Percentiles rank a stretch among this genome's conserved stretches.
Evolutionary conservation across 176 grass and related monocot species (phyloP).

Genomic region (Coix lacrymajobi): DNA sequence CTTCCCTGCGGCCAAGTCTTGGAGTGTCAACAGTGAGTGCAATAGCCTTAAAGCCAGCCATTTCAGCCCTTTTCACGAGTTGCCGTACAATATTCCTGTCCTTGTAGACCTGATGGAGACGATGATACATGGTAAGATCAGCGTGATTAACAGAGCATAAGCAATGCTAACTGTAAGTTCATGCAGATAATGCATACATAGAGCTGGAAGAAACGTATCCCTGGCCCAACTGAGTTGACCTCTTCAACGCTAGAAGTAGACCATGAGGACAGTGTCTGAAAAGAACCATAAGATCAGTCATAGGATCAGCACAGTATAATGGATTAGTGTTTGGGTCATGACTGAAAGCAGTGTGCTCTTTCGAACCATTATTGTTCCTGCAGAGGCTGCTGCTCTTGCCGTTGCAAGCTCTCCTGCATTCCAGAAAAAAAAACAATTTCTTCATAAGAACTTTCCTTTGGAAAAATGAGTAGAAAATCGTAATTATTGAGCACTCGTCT

Average conservation of each 20-base stretch:
- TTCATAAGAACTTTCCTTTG: neutral
- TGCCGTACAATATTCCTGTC: slow-evolving; percentile 78
- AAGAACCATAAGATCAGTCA: neutral
- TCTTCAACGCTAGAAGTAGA: slow-evolving; percentile 84
- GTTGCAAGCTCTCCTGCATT: slow-evolving; percentile 87
- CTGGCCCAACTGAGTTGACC: slow-evolving; percentile 81
- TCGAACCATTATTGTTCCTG: slow-evolving; percentile 89
- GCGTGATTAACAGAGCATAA: neutral
- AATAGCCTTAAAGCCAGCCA: slow-evolving; percentile 92
- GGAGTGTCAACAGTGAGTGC: slow-evolving; percentile 88
- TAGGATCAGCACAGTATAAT: slow-evolving; percentile 2
- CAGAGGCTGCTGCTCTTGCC: slow-evolving; percentile 79
- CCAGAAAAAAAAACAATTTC: slow-evolving; percentile 3
- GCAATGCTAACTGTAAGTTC: neutral
- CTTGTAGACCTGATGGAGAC: slow-evolving; percentile 70
- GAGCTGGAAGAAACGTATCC: slow-evolving; percentile 94
- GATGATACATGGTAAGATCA: neutral
- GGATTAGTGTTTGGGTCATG: neutral
- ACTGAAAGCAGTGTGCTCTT: neutral
- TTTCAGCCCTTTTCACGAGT: slow-evolving; percentile 76
- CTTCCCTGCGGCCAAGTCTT: slow-evolving; percentile 79
- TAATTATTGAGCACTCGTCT: neutral
- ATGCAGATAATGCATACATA: slow-evolving; percentile 49
- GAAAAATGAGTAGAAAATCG: neutral
- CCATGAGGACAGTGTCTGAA: slow-evolving; percentile 88